Evolutionary conservation across 1,139 yeast genomes (phyloP).

Genomic region (Zhuliangozyma blackwelliae): DNA sequence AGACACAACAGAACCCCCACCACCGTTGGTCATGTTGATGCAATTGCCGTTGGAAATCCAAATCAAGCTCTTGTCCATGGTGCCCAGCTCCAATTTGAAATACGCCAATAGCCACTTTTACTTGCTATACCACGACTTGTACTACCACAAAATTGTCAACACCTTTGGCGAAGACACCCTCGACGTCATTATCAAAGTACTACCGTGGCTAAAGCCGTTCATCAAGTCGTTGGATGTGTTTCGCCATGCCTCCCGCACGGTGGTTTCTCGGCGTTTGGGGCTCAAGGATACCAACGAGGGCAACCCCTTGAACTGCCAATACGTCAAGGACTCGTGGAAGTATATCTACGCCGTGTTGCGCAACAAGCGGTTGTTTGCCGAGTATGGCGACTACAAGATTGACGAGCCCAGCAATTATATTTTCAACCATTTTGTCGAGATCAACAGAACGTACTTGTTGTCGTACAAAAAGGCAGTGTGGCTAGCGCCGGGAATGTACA

Average conservation of each 20-base stretch:
- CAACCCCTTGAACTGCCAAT: constrained; percentile 23
- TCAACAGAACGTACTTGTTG: constrained; percentile 47
- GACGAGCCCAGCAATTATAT: constrained; percentile 48
- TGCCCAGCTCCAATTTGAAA: constrained; percentile 42
- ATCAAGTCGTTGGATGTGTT: constrained; percentile 48
- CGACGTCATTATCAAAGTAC: constrained; percentile 23
- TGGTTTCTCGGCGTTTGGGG: constrained; percentile 28
- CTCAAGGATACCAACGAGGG: constrained; percentile 14
- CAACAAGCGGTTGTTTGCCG: constrained; percentile 52
- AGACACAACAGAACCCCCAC: not conserved
- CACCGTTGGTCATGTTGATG: constrained; percentile 24
- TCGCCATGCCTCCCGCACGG: constrained; percentile 28
- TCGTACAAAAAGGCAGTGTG: constrained; percentile 43
- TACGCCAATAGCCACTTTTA: constrained; percentile 40
- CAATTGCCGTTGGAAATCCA: constrained; percentile 51
- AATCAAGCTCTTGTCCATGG: constrained; percentile 32
- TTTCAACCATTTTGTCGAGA: constrained; percentile 41
- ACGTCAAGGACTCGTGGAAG: constrained; percentile 52
- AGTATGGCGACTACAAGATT: constrained; percentile 45
- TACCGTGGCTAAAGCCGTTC: constrained; percentile 41
- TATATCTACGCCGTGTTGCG: constrained; percentile 47
- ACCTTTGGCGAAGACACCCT: constrained; percentile 42
- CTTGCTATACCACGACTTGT: constrained; percentile 47
- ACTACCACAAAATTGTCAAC: constrained; percentile 36
- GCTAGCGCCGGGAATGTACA: constrained; percentile 52